A percentile compares a stretch with the other conserved stretches of the same genome.
Conservation (phyloP, 2,329 filamentous ascomycete species). For the Apiospora sp. region DNA sequence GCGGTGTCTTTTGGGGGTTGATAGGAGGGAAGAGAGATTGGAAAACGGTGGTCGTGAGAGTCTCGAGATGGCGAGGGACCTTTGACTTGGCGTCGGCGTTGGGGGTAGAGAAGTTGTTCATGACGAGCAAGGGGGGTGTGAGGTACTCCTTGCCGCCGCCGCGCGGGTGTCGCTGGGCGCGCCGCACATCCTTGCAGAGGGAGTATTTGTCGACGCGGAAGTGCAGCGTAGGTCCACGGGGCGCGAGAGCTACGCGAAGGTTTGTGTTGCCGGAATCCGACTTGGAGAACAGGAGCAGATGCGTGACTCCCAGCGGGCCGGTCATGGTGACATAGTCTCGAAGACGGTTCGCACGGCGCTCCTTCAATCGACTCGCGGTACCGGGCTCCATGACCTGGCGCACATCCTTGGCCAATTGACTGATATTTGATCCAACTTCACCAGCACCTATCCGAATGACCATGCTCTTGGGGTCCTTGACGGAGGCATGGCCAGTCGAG, state of each 20-base stretch:
- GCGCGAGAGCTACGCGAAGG: constrained; percentile 84
- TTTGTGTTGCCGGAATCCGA: constrained; percentile 93
- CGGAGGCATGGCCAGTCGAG: constrained; percentile 66
- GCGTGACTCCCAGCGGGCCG: constrained; percentile 90
- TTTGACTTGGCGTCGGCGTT: constrained; percentile 66
- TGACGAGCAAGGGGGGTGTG: constrained; percentile 88
- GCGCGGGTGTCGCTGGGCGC: constrained; percentile 82
- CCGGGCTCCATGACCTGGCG: constrained; percentile 95
- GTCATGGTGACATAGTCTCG: constrained; percentile 96
- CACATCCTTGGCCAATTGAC: constrained; percentile 90
- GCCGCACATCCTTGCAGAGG: constrained; percentile 87
- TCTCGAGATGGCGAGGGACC: constrained; percentile 93
- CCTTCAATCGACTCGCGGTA: constrained; percentile 87
- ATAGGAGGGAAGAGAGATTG: constrained; percentile 96
- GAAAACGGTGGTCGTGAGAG: constrained; percentile 91
- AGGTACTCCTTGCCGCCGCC: constrained; percentile 86
- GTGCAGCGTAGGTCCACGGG: constrained; percentile 89
- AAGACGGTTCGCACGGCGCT: constrained; percentile 86
- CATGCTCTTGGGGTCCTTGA: constrained; percentile 90
- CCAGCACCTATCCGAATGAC: constrained; percentile 96
- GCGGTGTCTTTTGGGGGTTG: constrained; percentile 86
- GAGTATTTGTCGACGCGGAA: constrained; percentile 97
- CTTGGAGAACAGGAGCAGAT: constrained; percentile 91
- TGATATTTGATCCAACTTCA: constrained; percentile 90
- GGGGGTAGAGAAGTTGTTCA: constrained; percentile 92